A percentile compares a stretch with the other conserved stretches of the same genome.
Evolutionary conservation across 306 rosid species (phyloP).

Genomic region (Canavalia ensiformis): DNA sequence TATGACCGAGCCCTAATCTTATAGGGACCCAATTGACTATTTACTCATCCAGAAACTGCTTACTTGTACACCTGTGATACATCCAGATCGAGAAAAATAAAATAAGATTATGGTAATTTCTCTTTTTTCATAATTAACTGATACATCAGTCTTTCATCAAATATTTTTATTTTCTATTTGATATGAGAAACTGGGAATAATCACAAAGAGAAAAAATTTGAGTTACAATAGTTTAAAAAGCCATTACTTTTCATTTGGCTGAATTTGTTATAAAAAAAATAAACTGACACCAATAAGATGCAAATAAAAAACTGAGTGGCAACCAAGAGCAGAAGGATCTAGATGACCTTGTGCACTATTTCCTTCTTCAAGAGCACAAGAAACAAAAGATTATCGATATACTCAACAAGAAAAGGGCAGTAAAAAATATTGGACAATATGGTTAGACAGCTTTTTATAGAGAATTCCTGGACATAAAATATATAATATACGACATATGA

Average conservation of each 20-base stretch:
- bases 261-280: background rate
- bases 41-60: background rate
- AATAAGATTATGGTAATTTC: background rate
- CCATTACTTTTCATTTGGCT: background rate
- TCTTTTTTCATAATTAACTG: background rate
- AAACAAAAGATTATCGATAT: background rate
- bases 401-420: background rate
- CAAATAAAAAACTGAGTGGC: background rate
- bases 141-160: background rate
- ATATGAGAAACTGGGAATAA: background rate
- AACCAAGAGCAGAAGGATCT: background rate
- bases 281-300: background rate
- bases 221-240: background rate
- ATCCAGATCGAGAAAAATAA: background rate
- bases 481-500: background rate
- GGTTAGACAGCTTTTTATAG: background rate
- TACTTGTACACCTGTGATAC: background rate
- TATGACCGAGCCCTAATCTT: too few relatives aligned
- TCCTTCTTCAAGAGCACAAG: slow-evolving; percentile 7
- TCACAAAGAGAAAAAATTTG: background rate
- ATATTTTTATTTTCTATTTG: background rate
- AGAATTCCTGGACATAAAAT: slow-evolving; percentile 12
- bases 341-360: background rate
- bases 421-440: background rate
- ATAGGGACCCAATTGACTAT: too few relatives aligned